Conservation (phyloP, 2,329 filamentous ascomycete species). For the Sphaerulina populicola region DNA sequence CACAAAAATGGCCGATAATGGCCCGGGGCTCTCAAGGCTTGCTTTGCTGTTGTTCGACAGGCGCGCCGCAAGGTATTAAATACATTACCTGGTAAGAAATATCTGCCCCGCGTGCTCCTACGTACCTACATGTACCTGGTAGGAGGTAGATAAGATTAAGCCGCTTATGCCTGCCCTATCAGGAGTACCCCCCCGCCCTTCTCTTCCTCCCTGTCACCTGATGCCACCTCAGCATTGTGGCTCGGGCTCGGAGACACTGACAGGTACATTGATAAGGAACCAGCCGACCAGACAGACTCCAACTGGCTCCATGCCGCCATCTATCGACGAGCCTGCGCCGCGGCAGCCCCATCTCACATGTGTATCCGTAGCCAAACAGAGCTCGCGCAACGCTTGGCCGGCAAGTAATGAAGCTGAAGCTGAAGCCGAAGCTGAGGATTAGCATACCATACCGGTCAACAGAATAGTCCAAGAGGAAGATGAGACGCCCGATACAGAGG, state of each 20-base stretch:
- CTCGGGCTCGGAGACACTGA: too few relatives aligned
- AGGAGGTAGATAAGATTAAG: too few relatives aligned
- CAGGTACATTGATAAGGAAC: too few relatives aligned
- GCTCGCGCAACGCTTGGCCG: background rate
- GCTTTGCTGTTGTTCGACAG: background rate
- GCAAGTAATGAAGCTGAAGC: background rate
- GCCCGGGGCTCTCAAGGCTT: background rate
- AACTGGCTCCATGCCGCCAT: background rate
- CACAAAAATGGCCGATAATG: background rate
- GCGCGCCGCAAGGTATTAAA: background rate
- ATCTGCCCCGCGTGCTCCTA: too few relatives aligned
- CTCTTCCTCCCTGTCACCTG: too few relatives aligned
- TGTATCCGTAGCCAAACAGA: background rate
- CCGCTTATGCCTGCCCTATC: too few relatives aligned
- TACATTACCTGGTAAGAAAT: too few relatives aligned
- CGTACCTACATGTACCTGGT: too few relatives aligned
- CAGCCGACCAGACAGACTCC: too few relatives aligned
- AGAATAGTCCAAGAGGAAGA: background rate
- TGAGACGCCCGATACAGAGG: background rate
- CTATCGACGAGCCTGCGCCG: background rate
- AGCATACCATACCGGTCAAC: background rate
- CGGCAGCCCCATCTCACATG: background rate
- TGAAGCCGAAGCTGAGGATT: background rate
- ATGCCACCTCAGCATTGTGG: too few relatives aligned
- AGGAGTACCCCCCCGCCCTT: too few relatives aligned